Conservation (phyloP, 495 filamentous ascomycete species). For the Penicillium parvum region DNA sequence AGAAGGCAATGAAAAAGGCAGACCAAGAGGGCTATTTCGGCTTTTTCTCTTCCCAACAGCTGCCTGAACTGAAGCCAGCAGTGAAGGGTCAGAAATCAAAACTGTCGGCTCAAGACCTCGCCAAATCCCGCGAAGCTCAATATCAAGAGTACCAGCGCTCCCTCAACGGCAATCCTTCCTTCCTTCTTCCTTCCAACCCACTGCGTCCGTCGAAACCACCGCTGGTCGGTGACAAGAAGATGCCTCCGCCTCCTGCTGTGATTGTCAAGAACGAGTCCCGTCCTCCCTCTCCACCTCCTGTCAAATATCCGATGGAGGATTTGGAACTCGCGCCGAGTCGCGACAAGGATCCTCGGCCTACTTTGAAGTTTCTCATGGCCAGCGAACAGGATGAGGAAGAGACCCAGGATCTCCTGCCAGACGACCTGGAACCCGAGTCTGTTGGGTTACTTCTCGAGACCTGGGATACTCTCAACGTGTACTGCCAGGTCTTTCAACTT, state of each 20-base stretch:
- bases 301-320: constrained; percentile 96
- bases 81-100: constrained; percentile 74
- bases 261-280: constrained; percentile 38
- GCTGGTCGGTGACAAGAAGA: constrained; percentile 39
- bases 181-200: constrained; percentile 32
- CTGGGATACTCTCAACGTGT: constrained; percentile 96
- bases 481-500: constrained; percentile 84
- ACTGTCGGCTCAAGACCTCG: constrained; percentile 39
- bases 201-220: constrained; percentile 33
- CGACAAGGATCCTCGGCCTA: constrained; percentile 60
- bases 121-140: constrained; percentile 43
- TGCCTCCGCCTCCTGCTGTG: constrained; percentile 25
- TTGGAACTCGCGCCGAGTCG: constrained; percentile 65
- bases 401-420: constrained; percentile 39
- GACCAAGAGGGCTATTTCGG: constrained; percentile 51
- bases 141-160: constrained; percentile 52
- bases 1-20: constrained; percentile 71
- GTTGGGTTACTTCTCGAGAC: constrained; percentile 78
- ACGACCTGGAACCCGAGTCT: constrained; percentile 71
- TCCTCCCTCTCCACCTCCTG: constrained; percentile 67
- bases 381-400: constrained; percentile 44
- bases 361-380: constrained; percentile 69
- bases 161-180: constrained; percentile 46
- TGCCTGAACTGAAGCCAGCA: constrained; percentile 77
- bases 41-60: constrained; percentile 50